Evolutionary conservation across 73 alveolate genomes (phyloP).

Genomic region (Durusdinium trenchii): DNA sequence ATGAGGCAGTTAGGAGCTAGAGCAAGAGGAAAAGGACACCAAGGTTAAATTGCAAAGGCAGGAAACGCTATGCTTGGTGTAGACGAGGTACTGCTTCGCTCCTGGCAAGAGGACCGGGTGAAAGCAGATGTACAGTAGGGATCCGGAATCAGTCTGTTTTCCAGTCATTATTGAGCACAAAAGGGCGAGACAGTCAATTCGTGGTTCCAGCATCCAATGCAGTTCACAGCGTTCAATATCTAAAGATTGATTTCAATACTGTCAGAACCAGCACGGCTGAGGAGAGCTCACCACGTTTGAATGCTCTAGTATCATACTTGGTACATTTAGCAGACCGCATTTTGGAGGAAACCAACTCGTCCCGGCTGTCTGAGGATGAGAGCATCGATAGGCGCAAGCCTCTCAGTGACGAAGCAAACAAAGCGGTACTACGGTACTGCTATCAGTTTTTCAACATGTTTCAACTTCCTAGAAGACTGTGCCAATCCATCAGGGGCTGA

Average conservation of each 20-base stretch:
- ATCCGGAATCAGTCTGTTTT: too few relatives aligned
- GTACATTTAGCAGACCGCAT: neutral
- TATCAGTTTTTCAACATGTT: neutral
- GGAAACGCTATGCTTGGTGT: neutral
- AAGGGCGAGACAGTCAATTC: too few relatives aligned
- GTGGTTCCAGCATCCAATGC: too few relatives aligned
- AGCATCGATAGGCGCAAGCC: neutral
- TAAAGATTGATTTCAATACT: too few relatives aligned
- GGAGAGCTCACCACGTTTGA: too few relatives aligned
- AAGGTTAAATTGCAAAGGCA: neutral
- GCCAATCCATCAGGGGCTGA: neutral
- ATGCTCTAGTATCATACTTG: too few relatives aligned
- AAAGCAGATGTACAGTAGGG: neutral
- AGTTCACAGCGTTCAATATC: too few relatives aligned
- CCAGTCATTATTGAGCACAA: too few relatives aligned
- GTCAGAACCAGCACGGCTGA: too few relatives aligned
- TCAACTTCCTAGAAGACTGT: neutral
- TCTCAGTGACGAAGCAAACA: neutral
- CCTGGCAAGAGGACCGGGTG: conserved; percentile 34
- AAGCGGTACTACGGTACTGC: neutral
- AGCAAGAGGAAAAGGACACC: neutral
- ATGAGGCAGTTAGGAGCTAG: neutral
- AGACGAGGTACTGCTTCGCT: neutral
- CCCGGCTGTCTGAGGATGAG: neutral
- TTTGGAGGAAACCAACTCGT: neutral